phyloP scores from a whole-genome alignment of 2,329 filamentous ascomycete species.

The Didymella exigua region DNA sequence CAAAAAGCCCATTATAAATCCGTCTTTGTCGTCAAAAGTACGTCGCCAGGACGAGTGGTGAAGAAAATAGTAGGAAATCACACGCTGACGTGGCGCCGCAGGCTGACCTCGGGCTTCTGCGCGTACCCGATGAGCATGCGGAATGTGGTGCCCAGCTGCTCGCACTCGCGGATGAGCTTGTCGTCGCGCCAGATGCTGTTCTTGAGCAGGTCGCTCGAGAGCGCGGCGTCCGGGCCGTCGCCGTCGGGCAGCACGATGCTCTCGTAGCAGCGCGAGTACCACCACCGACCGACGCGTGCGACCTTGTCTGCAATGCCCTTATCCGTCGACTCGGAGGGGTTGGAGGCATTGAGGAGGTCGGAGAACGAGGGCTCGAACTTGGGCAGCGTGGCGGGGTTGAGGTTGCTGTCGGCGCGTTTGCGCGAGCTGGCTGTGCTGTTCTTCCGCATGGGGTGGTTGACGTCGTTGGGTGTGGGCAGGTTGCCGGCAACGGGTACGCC shows the following conservation, averaged over 20 bases:
- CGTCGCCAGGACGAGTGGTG: slow-evolving; percentile 33
- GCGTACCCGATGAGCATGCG: slow-evolving; percentile 91
- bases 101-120: slow-evolving; percentile 68
- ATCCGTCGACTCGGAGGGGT: slow-evolving; percentile 60
- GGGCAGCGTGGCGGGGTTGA: slow-evolving; percentile 24
- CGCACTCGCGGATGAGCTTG: slow-evolving; percentile 79
- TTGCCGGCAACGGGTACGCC: slow-evolving; percentile 72
- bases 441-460: slow-evolving; percentile 31
- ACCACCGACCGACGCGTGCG: slow-evolving; percentile 89
- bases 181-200: slow-evolving; percentile 81
- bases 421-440: slow-evolving; percentile 37
- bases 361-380: slow-evolving; percentile 46
- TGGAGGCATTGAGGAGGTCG: slow-evolving; percentile 42
- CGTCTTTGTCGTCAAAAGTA: slow-evolving; percentile 13
- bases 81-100: slow-evolving; percentile 57
- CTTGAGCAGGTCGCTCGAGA: slow-evolving; percentile 48
- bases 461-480: slow-evolving; percentile 44
- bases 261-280: slow-evolving; percentile 95
- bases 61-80: slow-evolving; percentile 28
- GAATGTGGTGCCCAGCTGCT: slow-evolving; percentile 83
- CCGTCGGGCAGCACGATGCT: slow-evolving; percentile 57
- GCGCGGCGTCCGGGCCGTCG: slow-evolving; percentile 39
- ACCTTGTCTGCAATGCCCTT: slow-evolving; percentile 92
- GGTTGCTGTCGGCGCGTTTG: slow-evolving; percentile 13
- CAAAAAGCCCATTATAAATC: slow-evolving; percentile 21